Evolutionary conservation across 2,329 filamentous ascomycete genomes (phyloP).

Genomic region (Trichoderma semiorbis): DNA sequence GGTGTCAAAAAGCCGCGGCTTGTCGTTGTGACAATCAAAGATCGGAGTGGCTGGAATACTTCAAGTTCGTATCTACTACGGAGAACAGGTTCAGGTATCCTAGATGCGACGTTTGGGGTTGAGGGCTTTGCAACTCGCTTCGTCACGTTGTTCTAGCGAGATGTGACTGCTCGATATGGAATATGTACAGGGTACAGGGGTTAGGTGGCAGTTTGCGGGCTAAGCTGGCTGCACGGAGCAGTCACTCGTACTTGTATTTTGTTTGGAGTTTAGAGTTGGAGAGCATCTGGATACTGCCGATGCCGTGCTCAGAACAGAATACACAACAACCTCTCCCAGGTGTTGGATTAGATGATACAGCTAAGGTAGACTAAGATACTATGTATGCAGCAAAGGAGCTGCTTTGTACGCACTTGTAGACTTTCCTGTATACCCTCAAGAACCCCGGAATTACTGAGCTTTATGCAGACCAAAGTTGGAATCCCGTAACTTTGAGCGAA

Average conservation of each 20-base stretch:
- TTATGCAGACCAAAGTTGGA: not conserved
- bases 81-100: not conserved
- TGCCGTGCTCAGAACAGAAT: not conserved
- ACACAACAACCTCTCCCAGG: not conserved
- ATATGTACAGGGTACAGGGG: not conserved
- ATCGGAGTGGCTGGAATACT: not conserved
- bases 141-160: not conserved
- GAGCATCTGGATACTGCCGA: not conserved
- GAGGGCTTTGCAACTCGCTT: conserved; percentile 8
- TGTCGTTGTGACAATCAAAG: not conserved
- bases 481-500: not conserved
- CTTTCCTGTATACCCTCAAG: not conserved
- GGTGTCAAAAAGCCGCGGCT: not conserved
- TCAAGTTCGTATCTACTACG: not conserved
- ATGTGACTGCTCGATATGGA: not conserved
- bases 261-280: not conserved
- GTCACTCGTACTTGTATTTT: not conserved
- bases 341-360: not conserved
- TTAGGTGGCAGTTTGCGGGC: not conserved
- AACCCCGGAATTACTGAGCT: not conserved
- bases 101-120: not conserved
- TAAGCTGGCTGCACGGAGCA: not conserved
- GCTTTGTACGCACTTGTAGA: not conserved
- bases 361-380: too few species aligned
- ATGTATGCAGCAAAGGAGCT: not conserved